Evolutionary conservation across 2,329 filamentous ascomycete species (phyloP), one percentile per base, ranked within the genome.

Genomic region (Coccinonectria pachysandricola): DNA sequence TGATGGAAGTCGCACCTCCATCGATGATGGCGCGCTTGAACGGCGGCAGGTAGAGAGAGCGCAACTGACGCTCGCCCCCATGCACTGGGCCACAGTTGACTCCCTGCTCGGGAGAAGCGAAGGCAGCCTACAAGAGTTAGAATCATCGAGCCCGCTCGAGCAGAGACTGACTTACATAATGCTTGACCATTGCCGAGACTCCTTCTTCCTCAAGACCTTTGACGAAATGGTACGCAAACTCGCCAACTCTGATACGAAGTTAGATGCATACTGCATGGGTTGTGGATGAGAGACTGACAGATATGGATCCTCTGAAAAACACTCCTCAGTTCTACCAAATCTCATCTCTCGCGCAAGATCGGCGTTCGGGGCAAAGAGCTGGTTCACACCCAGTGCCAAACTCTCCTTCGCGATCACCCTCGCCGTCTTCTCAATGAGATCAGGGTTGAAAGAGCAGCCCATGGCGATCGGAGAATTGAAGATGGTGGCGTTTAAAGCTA

Each of bases 391-490:
- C 2, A 85, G 54, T 4, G 79, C 71, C 27, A 63, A 58, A 13
- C 77, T 62, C 51, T 86, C 79, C 24, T 69, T 63, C 5, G 66
- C 78, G 38, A 83, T 82, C 11, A 68, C 64, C 4, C 58, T 55
- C 6, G 63, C 79, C 77, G 84, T 83, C 38, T 79, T 66, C 37
- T 74, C 54, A 4, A 83, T 57, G 9, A 83, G 53, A 20, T 57
- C 62, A 0, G 68, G 67, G 45, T 85, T 80, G 58, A 75, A 85
- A 0, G 78, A 78, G 43, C 76, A 82, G 10, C 71, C 79, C 27
- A 79, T 71, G 6, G 62, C 79, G 39, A 85, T 83, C 0, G 80
- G 79, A 2, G 75, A 81, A 53, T 84, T 85, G 60, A 84, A 86
- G 32, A 85, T 80, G 2, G 80, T 85, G 3, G 77, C 79, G 48